Conservation (phyloP, 345 rosid species). For the Citrus mangshanensis region DNA sequence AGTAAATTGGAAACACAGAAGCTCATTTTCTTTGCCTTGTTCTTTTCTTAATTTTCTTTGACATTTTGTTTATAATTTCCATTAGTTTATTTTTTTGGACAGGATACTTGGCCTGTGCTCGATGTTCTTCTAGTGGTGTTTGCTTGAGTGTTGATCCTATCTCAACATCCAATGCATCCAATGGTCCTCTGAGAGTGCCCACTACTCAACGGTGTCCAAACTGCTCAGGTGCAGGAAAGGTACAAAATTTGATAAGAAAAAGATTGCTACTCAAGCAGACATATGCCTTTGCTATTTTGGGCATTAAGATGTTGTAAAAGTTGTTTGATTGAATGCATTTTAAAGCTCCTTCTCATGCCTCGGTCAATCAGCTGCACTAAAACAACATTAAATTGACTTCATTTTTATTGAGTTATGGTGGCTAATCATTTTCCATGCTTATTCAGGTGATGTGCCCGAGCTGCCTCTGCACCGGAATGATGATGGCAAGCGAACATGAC, state of each 20-base stretch:
- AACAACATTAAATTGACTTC: not conserved
- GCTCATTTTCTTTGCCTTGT: not conserved
- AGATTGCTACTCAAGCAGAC: not conserved
- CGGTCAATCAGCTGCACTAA: not conserved
- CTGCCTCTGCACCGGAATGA: slow-evolving; percentile 85
- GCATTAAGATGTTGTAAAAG: slow-evolving; percentile 3
- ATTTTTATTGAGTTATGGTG: not conserved
- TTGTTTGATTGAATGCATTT: not conserved
- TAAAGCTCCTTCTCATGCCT: not conserved
- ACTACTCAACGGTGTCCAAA: slow-evolving; percentile 63
- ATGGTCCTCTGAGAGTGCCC: slow-evolving; percentile 51
- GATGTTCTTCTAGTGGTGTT: slow-evolving; percentile 82
- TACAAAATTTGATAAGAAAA: slow-evolving; percentile 15
- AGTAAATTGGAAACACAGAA: not conserved
- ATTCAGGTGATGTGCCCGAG: slow-evolving; percentile 87
- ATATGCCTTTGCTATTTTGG: not conserved
- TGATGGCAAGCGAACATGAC: slow-evolving; percentile 83
- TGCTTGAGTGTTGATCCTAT: slow-evolving; percentile 60
- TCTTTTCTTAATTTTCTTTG: not conserved
- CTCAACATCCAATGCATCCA: slow-evolving; percentile 42
- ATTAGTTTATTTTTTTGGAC: slow-evolving; percentile 2
- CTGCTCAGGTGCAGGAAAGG: slow-evolving; percentile 98
- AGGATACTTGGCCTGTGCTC: slow-evolving; percentile 96
- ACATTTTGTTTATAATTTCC: not conserved
- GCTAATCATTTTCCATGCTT: slow-evolving; percentile 14